phyloP scores from a whole-genome alignment of 2,329 filamentous ascomycete species.

The Talaromyces sp. region DNA sequence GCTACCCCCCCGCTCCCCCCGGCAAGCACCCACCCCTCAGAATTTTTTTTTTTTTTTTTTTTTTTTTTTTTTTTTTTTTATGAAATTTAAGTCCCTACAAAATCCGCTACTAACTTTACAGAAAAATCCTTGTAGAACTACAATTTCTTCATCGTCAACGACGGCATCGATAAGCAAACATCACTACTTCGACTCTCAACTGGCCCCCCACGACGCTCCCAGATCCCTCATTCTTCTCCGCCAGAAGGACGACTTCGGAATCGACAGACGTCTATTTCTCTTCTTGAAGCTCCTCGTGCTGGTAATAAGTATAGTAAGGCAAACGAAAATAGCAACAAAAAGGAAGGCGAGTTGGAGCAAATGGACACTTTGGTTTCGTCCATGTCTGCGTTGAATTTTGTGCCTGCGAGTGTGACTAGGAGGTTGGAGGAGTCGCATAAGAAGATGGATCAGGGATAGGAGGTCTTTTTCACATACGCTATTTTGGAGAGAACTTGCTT shows the following conservation, averaged over 20 bases:
- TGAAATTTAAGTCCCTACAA: background rate
- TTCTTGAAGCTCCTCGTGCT: background rate
- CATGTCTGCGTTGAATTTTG: slow-evolving; percentile 40
- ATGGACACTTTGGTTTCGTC: slow-evolving; percentile 36
- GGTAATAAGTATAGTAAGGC: background rate
- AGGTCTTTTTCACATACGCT: background rate
- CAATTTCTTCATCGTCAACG: slow-evolving; percentile 79
- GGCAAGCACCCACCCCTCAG: too few species aligned
- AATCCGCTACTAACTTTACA: background rate
- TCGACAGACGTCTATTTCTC: slow-evolving; percentile 24
- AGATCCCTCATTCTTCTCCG: slow-evolving; percentile 19
- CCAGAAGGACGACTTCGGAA: slow-evolving; percentile 29
- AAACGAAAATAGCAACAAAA: background rate
- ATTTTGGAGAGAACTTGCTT: background rate
- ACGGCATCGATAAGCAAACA: slow-evolving; percentile 78
- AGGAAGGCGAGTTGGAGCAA: background rate
- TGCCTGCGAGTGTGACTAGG: slow-evolving; percentile 36
- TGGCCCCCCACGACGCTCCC: slow-evolving; percentile 28
- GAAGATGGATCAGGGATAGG: background rate
- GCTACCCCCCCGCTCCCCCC: too few species aligned
- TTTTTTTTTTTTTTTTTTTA: too few species aligned
- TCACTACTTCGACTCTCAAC: slow-evolving; percentile 60
- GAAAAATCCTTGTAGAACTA: slow-evolving; percentile 54
- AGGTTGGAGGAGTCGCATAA: slow-evolving; percentile 18
- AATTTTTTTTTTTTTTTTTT: too few species aligned